Base-by-base conservation (phyloP, 441 rosid genomes). In the Breynia disticha region DNA sequence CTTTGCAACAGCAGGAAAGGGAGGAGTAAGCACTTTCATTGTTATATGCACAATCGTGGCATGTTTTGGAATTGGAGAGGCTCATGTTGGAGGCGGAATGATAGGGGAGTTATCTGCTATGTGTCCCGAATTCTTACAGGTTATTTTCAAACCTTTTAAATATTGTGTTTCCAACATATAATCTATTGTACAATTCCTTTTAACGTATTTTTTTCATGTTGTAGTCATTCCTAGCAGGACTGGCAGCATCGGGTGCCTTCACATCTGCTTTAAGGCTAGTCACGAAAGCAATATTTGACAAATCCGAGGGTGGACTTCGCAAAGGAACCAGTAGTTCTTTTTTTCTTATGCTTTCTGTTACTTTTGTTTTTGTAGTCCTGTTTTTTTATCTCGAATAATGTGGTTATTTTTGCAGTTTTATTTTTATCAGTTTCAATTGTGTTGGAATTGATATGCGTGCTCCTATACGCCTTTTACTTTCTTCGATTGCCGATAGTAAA, bases 11-110 rank as follows among this genome's bases (percentile, higher is more conserved):
- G 70, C 77, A 11, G 91, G 90, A 19, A 67, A 54, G 73, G 86
- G 87, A 59, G 80, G 79, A 15, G 7, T 88, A 28, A 80, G 77
- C 62, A 62, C 80, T 19, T 88, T 76, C 53, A 60, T 87, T 7
- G 76, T 84, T 9, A 67, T 85, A 57, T 85, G 89, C 52, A 67
- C 20, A 7, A 17, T 81, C 18, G 76, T n/a, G 79, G 72, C 19
- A 71, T 65, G 46, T 81, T 85, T 65, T n/a, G 91, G 89, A 56
- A 57, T 81, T 56, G 91, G 86, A 14, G 87, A 85, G 78, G 89
- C 81, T 64, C 70, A 73, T 53, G 86, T 81, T 12, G 83, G 83
- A 66, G 91, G 95, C 49, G 95, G 88, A 46, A 79, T 85, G 85
- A 52, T 81, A 13, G 95, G 89, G 63, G 91, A 87, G 55, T 81